These are phyloP conservation scores for Diphasiastrum complanatum DNA, from an alignment of 83 land plant species.

Conservation along the genomic window DNA sequence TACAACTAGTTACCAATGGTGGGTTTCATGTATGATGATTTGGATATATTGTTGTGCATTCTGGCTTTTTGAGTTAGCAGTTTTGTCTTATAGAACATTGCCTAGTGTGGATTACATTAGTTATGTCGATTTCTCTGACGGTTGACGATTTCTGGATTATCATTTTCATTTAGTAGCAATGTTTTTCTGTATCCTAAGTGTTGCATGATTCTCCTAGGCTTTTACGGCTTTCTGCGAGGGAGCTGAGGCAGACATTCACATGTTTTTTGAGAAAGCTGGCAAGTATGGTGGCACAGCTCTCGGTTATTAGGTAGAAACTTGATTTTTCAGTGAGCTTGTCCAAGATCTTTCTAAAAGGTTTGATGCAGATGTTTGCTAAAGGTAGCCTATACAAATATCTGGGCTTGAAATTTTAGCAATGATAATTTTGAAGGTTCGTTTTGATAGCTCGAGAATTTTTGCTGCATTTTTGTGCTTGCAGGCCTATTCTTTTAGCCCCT, in stretches of 20 bases:
- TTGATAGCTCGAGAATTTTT: constrained; percentile 3
- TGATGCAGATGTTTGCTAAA: neutral
- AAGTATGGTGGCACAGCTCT: constrained; percentile 43
- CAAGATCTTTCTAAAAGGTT: constrained; percentile 8
- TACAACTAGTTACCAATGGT: too few species aligned
- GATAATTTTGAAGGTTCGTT: constrained; percentile 10
- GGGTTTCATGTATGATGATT: too few species aligned
- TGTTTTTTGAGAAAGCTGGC: constrained; percentile 94
- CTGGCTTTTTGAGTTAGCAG: too few species aligned
- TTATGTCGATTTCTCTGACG: too few species aligned
- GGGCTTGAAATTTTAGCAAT: neutral
- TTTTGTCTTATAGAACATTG: neutral
- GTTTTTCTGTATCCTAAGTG: neutral
- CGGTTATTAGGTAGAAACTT: neutral
- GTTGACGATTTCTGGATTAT: neutral
- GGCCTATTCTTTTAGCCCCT: constrained; percentile 91
- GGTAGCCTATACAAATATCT: neutral
- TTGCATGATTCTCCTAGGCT: constrained; percentile 50
- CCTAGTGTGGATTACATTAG: neutral
- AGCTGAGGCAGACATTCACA: constrained; percentile 84
- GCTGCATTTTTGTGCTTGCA: constrained; percentile 21
- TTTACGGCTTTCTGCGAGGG: constrained; percentile 90
- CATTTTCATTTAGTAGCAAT: neutral
- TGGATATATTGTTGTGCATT: too few species aligned
- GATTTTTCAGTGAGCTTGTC: constrained; percentile 4